Base-by-base conservation (phyloP, 2,329 filamentous ascomycete genomes). In the Keithomyces neogunnii region DNA sequence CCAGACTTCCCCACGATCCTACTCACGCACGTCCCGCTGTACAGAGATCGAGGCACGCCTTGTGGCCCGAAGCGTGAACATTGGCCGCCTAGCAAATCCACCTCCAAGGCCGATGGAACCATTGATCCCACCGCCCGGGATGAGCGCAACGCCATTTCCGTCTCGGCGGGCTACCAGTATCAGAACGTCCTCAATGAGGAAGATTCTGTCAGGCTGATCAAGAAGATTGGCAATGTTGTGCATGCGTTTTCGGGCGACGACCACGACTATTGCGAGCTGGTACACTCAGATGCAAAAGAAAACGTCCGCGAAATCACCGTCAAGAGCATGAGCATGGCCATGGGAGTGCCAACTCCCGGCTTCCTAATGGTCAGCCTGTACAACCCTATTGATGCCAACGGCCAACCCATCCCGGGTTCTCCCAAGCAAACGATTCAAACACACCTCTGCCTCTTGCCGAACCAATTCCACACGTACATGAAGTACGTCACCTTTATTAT, bases 181-280 rank as follows among this genome's bases (percentile, higher is more conserved):
- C 92, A 97, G 66, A 99, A 96, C 60, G 92, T 96, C 3, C 80
- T 99, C 30, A 86, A 80, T 48, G 81, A 85, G 47, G 76, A 81
- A 2, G 82, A 96, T 58, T 93, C 91, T 1, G 76, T 82, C 45
- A 82, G 84, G 48, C 73, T 99, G 38, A 73, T 96, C 42, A 78
- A 85, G 53, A 88, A 84, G 56, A 76, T 96, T 35, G 90, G 89
- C 35, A 88, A 93, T 55, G 81, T 97, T 10, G 77, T 82, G 3
- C 86, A 93, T 57, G 86, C 91, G 43, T 99, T 97, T 64, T 96
- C 90, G 0, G 93, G 93, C 9, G 93, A 99, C 61, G 93, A 99
- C 63, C 93, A 99, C 71, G 93, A 99, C 71, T 96, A 97, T 71
- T 99, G 93, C 70, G 91, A 96, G 62, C 72, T 97, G 5, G 77